phyloP scores from a whole-genome alignment of 2,329 filamentous ascomycete genomes.

The Alternaria gansuensis region DNA sequence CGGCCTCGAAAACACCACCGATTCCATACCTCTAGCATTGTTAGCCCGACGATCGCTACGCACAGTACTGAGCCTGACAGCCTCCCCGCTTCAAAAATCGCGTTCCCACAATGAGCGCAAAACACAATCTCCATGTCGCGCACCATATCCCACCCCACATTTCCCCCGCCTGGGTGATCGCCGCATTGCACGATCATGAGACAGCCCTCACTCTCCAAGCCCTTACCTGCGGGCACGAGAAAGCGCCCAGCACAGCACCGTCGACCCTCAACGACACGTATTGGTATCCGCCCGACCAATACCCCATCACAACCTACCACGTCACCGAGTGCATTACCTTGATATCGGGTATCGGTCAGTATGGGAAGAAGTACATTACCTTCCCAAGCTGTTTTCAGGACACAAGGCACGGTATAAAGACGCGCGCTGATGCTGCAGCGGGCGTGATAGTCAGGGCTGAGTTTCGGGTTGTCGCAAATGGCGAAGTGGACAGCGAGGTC shows the following conservation, averaged over 20 bases:
- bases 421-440: slow-evolving; percentile 42
- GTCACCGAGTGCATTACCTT: slow-evolving; percentile 46
- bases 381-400: slow-evolving; percentile 48
- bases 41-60: background rate
- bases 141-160: slow-evolving; percentile 43
- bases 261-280: slow-evolving; percentile 46
- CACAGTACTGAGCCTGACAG: no score
- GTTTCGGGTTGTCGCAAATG: slow-evolving; percentile 40
- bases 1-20: background rate
- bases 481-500: slow-evolving; percentile 38
- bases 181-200: slow-evolving; percentile 48
- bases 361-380: slow-evolving; percentile 43
- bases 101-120: slow-evolving; percentile 35
- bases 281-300: slow-evolving; percentile 46
- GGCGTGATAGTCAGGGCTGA: slow-evolving; percentile 46
- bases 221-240: slow-evolving; percentile 42
- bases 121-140: slow-evolving; percentile 46
- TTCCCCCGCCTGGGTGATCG: slow-evolving; percentile 36
- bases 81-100: background rate
- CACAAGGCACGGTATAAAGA: slow-evolving; percentile 46
- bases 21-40: background rate
- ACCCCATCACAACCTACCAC: slow-evolving; percentile 40
- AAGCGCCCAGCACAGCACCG: slow-evolving; percentile 35
- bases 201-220: slow-evolving; percentile 48
- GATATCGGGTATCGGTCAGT: slow-evolving; percentile 44